These are phyloP conservation scores for Wallacemonas sp. DNA, from an alignment of 208 protist genomes.

Conservation along the genomic window DNA sequence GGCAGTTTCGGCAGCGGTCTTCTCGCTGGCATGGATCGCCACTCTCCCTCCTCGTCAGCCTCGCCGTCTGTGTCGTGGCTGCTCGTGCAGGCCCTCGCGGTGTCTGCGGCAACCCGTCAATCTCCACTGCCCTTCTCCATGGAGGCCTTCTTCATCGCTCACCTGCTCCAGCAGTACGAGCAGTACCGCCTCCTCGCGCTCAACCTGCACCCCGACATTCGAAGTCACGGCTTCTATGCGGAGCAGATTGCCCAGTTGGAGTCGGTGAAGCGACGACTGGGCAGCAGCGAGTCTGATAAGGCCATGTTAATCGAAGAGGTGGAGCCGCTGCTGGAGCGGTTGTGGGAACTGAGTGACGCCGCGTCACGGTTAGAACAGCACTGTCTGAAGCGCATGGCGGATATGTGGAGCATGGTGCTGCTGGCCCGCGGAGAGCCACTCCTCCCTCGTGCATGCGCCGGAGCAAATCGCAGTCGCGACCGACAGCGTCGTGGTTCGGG, in stretches of 20 bases:
- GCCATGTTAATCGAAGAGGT: background rate
- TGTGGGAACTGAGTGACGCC: constrained; percentile 4
- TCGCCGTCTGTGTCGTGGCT: constrained; percentile 9
- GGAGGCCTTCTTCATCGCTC: constrained; percentile 53
- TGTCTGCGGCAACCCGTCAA: constrained; percentile 28
- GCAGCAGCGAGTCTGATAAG: constrained; percentile 1
- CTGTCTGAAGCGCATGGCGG: constrained; percentile 2
- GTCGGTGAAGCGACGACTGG: constrained; percentile 16
- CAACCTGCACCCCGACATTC: constrained; percentile 63
- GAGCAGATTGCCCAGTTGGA: constrained; percentile 57
- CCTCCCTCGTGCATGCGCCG: too few species aligned
- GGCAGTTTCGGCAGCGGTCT: constrained; percentile 12
- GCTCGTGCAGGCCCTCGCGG: constrained; percentile 18
- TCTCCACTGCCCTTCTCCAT: constrained; percentile 45
- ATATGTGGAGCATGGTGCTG: constrained; percentile 13
- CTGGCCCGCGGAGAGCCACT: background rate
- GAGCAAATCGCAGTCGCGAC: too few species aligned
- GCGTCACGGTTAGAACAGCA: constrained; percentile 1
- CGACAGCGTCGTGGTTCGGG: too few species aligned
- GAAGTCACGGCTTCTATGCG: constrained; percentile 60
- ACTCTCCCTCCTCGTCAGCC: background rate
- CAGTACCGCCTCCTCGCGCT: constrained; percentile 73
- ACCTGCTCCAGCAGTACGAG: constrained; percentile 77
- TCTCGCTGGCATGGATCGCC: background rate
- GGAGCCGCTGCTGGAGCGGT: constrained; percentile 2